Base-by-base conservation (phyloP, 108 stramenopile species). In the Aurantiochytrium sp. region DNA sequence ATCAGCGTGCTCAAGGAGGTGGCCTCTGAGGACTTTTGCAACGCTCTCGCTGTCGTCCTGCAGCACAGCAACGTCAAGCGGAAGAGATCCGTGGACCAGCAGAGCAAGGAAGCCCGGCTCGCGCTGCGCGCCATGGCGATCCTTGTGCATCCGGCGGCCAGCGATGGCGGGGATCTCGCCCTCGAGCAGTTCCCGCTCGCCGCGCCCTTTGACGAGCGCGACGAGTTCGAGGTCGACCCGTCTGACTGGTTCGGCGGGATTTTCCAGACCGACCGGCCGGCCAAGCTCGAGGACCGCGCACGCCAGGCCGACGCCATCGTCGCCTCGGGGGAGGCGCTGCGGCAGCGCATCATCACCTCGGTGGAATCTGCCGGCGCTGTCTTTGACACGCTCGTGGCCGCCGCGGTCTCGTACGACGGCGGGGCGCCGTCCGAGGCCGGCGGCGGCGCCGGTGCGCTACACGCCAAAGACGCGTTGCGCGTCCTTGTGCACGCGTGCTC, bases 151-250 rank as follows among this genome's bases (percentile, higher is more conserved):
- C 73, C 73, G 21, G 45, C 45, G 42, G 45, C 2, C 17, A 48
- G n/a, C 21, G 24, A 48, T 3, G 73, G 45, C 59, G 59, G 32
- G 8, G 45, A 48, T 6, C 10, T 30, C 2, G 45, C 39, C 39
- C 32, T 81, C 19, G 73, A 81, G 45, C 39, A 41, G 12, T 81
- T 81, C 24, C 73, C 73, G 8, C 39, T 81, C 36, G 6, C 32
- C 27, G 39, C 73, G 39, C 73, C 73, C n/a, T 65, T 65, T 34
- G 59, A 65, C 59, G 59, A 65, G 24, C 59, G 59, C 59, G 59
- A 65, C 34, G 59, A 65, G 59, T 65, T 65, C 34, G 59, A 65
- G 34, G 59, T 65, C 19, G 59, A 65, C 24, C 59, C 59, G 8
- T 65, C 59, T 10, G 59, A 65, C 59, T 65, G 59, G 59, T 65